These are phyloP conservation scores for Wickerhamia fluorescens DNA, from an alignment of 805 yeast genomes.

Conservation along the genomic window DNA sequence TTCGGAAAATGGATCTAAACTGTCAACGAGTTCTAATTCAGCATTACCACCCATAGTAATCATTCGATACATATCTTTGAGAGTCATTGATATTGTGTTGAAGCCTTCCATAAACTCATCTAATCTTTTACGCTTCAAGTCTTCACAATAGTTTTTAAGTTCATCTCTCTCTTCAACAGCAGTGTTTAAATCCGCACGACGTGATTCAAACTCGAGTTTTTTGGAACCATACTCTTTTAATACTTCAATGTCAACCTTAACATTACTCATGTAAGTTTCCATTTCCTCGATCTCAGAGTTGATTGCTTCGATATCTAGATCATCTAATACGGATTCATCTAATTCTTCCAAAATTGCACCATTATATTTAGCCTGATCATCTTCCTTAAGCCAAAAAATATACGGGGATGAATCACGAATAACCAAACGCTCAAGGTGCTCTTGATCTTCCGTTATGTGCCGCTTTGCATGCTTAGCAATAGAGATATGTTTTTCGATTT, in stretches of 20 bases:
- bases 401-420: constrained; percentile 49
- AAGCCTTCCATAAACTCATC: constrained; percentile 95
- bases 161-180: constrained; percentile 64
- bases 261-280: constrained; percentile 47
- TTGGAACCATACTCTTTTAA: constrained; percentile 71
- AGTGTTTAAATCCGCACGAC: constrained; percentile 60
- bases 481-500: constrained; percentile 49
- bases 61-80: constrained; percentile 97
- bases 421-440: constrained; percentile 36
- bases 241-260: constrained; percentile 64
- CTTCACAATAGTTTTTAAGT: constrained; percentile 55
- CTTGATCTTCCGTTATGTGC: constrained; percentile 30
- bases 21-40: constrained; percentile 89
- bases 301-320: constrained; percentile 41
- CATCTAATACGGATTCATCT: constrained; percentile 44
- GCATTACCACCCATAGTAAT: constrained; percentile 99
- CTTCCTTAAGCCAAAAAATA: constrained; percentile 43
- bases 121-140: constrained; percentile 61
- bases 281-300: constrained; percentile 46
- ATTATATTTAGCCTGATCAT: constrained; percentile 28
- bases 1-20: constrained; percentile 95
- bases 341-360: constrained; percentile 36
- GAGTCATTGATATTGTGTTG: constrained; percentile 72
- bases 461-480: constrained; percentile 31
- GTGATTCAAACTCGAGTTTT: constrained; percentile 51